These are phyloP conservation scores for Kickxella alabastrina DNA, from an alignment of 192 early-diverging fungal species.

Conservation along the genomic window DNA sequence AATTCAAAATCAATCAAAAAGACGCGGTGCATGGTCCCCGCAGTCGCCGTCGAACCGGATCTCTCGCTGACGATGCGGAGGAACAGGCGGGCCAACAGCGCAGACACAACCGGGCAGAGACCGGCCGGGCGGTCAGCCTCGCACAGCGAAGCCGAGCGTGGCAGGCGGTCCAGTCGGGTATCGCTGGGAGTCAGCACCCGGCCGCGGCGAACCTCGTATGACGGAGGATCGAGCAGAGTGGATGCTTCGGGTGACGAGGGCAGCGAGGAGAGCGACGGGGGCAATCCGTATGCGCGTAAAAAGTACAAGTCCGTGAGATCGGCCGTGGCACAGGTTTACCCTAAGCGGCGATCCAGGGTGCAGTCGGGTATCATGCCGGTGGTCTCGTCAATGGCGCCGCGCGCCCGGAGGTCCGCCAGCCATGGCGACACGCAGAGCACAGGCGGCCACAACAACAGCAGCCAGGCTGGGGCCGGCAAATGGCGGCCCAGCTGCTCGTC, in stretches of 20 bases:
- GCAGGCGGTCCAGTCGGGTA: background rate
- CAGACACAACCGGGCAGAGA: slow-evolving; percentile 1
- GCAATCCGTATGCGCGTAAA: slow-evolving; percentile 46
- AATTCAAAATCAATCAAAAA: slow-evolving; percentile 22
- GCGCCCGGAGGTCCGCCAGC: slow-evolving; percentile 34
- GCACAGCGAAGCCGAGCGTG: background rate
- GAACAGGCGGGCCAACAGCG: slow-evolving; percentile 32
- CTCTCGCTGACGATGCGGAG: slow-evolving; percentile 16
- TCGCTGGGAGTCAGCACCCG: background rate
- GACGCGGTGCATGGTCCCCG: slow-evolving; percentile 43
- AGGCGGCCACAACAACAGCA: background rate
- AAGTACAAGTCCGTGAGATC: slow-evolving; percentile 41
- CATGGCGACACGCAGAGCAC: slow-evolving; percentile 11
- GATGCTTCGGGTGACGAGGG: slow-evolving; percentile 27
- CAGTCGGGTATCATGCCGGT: slow-evolving; percentile 3
- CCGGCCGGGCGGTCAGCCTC: background rate
- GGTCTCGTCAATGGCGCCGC: slow-evolving; percentile 8
- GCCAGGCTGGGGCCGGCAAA: slow-evolving; percentile 18
- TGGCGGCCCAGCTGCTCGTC: slow-evolving; percentile 19
- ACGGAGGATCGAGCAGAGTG: slow-evolving; percentile 10
- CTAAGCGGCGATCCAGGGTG: slow-evolving; percentile 8
- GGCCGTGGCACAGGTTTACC: slow-evolving; percentile 33
- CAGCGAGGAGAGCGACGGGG: slow-evolving; percentile 4
- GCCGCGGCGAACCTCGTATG: slow-evolving; percentile 42
- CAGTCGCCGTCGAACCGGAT: slow-evolving; percentile 42